Percentiles rank a stretch among this genome's conserved stretches.
Evolutionary conservation across 768 basidiomycete genomes (phyloP).

Genomic region (Boletus rubroflammeus): DNA sequence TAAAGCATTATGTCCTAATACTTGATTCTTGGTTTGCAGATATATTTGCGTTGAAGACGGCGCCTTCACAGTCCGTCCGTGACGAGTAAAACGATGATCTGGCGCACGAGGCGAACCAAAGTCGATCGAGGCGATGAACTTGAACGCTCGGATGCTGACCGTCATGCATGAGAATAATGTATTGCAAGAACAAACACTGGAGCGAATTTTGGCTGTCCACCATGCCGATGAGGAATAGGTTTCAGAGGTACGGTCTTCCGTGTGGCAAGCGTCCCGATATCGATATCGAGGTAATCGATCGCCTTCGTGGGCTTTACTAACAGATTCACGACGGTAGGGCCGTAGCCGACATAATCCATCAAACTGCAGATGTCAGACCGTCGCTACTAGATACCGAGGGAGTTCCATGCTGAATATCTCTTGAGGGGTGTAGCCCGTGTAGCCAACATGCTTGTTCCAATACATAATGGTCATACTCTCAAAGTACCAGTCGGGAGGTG

Average conservation of each 20-base stretch:
- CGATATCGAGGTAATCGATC: slow-evolving; percentile 59
- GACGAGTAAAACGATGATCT: slow-evolving; percentile 34
- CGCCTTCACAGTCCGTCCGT: too few relatives aligned
- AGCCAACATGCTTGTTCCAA: too few relatives aligned
- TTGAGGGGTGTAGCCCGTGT: too few relatives aligned
- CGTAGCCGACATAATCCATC: too few relatives aligned
- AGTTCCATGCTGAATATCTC: too few relatives aligned
- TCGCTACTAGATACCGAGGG: too few relatives aligned
- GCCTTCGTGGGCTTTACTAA: slow-evolving; percentile 75
- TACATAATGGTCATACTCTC: too few relatives aligned
- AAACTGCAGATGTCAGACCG: too few relatives aligned
- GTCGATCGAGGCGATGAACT: slow-evolving; percentile 87
- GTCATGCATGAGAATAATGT: slow-evolving; percentile 57
- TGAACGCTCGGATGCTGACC: slow-evolving; percentile 93
- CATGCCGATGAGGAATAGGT: slow-evolving; percentile 85
- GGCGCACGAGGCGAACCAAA: slow-evolving; percentile 77
- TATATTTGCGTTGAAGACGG: too few relatives aligned
- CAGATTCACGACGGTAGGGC: slow-evolving; percentile 42
- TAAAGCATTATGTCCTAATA: too few relatives aligned
- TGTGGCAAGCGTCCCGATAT: slow-evolving; percentile 50
- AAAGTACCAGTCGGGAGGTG: too few relatives aligned
- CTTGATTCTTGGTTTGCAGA: too few relatives aligned
- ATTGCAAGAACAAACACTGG: slow-evolving; percentile 87
- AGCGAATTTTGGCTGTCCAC: slow-evolving; percentile 58
- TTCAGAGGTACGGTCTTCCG: slow-evolving; percentile 88